Base-by-base conservation (phyloP, 2,329 filamentous ascomycete species). In the Talaromyces sp. region DNA sequence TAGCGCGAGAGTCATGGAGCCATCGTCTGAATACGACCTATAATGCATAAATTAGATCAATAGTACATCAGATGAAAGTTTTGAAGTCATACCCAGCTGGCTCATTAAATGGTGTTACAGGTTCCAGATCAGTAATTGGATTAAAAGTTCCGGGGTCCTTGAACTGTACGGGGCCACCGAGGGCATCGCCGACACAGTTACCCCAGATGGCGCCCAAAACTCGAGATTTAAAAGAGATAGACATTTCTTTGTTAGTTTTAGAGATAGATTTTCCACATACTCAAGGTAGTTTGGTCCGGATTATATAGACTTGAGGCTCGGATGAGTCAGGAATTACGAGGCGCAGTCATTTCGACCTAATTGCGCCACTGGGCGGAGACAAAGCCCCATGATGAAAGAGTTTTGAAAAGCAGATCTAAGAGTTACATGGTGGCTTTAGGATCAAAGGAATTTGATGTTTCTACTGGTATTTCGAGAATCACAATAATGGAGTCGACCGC, bases 91-190 rank as follows among this genome's bases (percentile, higher is more conserved):
- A 70, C 60, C 75, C 74, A 9, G 73, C 64, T 8, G 71, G 70
- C 9, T 75, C 55, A 14, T 55, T 41, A 50, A 74, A 75, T 24
- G 66, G 71, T 10, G 46, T 42, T 37, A 75, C 75, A 16, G 58
- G 59, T 36, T 61, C 59, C 39, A 73, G 65, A 4, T 55, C 62
- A 8, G 65, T 71, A 44, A 77, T 65, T 11, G 58, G 61, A 0
- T 65, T 48, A 55, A 77, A 78, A 3, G 61, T 65, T 13, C 70
- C 70, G 29, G 71, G 65, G 4, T 47, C 42, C 5, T 59, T 55
- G 59, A 77, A 78, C 48, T 77, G 73, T 1, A 74, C 70, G 2
- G 75, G 75, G 1, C 66, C 75, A 13, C 75, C 75, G 2, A 78
- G 69, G 9, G 76, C 76, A 55, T 78, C 75, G 36, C 61, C 68